A percentile compares a stretch with the other conserved stretches of the same genome.
phyloP scores from a whole-genome alignment of 345 rosid species.

The Crucihimalaya himalaica region DNA sequence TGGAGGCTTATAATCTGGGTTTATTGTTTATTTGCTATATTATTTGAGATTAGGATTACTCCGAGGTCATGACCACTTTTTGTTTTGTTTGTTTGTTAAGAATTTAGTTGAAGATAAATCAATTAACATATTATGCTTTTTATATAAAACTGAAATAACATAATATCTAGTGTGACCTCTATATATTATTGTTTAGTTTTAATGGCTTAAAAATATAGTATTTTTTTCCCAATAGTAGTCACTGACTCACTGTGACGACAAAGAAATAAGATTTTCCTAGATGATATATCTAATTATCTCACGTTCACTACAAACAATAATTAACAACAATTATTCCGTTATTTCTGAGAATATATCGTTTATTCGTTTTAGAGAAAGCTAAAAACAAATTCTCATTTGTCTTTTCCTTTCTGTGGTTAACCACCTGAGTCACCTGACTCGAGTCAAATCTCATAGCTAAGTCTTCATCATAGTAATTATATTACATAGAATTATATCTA shows the following conservation, averaged over 20 bases:
- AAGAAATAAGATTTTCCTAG: not conserved
- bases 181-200: not conserved
- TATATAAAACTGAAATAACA: not conserved
- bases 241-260: conserved; percentile 1
- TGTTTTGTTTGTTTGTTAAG: not conserved
- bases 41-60: conserved; percentile 1
- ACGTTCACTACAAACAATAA: conserved; percentile 1
- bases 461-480: not conserved
- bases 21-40: not conserved
- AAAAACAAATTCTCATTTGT: not conserved
- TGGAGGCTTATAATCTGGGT: not conserved
- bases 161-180: not conserved
- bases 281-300: not conserved
- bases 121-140: not conserved
- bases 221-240: not conserved
- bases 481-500: not conserved
- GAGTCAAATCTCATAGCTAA: not conserved
- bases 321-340: not conserved
- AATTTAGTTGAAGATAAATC: not conserved
- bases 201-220: not conserved
- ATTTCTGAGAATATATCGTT: conserved; percentile 8
- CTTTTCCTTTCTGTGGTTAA: conserved; percentile 20
- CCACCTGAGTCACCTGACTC: conserved; percentile 23
- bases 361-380: not conserved
- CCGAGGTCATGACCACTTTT: conserved; percentile 10